Evolutionary conservation across 345 rosid species (phyloP).

Genomic region (Odontarrhena argentea): DNA sequence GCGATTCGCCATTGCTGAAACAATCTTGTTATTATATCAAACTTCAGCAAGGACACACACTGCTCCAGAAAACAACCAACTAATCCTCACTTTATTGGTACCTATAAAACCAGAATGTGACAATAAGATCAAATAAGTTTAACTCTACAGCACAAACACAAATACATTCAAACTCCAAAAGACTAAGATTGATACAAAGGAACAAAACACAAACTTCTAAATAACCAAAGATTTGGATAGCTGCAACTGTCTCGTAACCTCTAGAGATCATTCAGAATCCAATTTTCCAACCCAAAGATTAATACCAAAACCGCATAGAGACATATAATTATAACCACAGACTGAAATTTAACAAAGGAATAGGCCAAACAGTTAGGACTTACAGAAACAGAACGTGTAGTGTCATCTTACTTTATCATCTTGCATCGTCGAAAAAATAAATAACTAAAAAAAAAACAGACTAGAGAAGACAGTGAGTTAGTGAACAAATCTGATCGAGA

Average conservation of each 20-base stretch:
- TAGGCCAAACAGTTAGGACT: background rate
- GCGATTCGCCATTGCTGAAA: slow-evolving; percentile 66
- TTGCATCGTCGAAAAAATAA: no score
- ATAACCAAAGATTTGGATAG: slow-evolving; percentile 1
- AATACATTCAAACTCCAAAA: background rate
- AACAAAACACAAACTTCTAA: background rate
- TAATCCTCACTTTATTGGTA: slow-evolving; percentile 8
- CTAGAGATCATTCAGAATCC: background rate
- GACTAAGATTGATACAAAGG: slow-evolving; percentile 12
- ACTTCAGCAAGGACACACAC: background rate
- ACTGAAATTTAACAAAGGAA: background rate
- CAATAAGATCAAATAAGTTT: background rate
- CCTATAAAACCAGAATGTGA: slow-evolving; percentile 17
- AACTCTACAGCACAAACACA: background rate
- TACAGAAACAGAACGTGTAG: slow-evolving; percentile 3
- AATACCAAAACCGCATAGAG: background rate
- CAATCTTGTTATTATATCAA: background rate
- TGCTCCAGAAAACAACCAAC: slow-evolving; percentile 17
- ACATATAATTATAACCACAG: background rate
- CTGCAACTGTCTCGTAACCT: background rate
- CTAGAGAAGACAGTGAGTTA: slow-evolving; percentile 6
- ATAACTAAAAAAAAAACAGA: slow-evolving; percentile 15
- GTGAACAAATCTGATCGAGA: slow-evolving; percentile 8
- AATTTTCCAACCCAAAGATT: background rate
- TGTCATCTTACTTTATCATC: background rate